Evolutionary conservation across 805 yeast genomes (phyloP).

Genomic region (Saccharomyces cerevisiae): DNA sequence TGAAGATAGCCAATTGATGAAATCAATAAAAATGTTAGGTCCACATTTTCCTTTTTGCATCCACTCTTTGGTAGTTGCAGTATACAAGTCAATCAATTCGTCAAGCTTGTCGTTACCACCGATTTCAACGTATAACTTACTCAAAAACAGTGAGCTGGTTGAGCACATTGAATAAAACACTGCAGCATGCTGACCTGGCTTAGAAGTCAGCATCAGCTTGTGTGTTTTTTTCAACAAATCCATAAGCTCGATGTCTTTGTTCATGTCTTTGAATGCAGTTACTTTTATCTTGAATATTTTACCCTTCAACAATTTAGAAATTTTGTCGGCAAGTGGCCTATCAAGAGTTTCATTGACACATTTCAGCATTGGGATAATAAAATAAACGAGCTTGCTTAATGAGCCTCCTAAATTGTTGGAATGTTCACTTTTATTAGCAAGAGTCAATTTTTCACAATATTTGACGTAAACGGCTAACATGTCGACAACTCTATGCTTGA

Average conservation of each 20-base stretch:
- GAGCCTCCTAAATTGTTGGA: conserved; percentile 12
- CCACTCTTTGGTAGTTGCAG: conserved; percentile 54
- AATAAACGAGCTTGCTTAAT: conserved; percentile 30
- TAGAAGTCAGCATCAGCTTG: conserved; percentile 28
- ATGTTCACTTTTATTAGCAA: neutral
- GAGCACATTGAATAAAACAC: conserved; percentile 53
- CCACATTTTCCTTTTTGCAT: conserved; percentile 29
- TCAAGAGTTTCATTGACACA: conserved; percentile 64
- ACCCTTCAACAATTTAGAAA: conserved; percentile 60
- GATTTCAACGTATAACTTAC: conserved; percentile 42
- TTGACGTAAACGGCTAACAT: conserved; percentile 57
- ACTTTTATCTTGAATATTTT: conserved; percentile 46
- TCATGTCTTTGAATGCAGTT: conserved; percentile 6
- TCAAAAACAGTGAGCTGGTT: conserved; percentile 40
- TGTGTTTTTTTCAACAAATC: conserved; percentile 36
- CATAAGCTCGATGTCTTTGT: conserved; percentile 16
- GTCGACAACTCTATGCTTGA: conserved; percentile 73
- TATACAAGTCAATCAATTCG: conserved; percentile 47
- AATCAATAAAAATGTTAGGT: conserved; percentile 54
- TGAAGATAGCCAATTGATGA: conserved; percentile 70
- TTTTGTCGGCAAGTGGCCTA: conserved; percentile 60
- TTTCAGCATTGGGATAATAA: conserved; percentile 49
- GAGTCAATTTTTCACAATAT: conserved; percentile 30
- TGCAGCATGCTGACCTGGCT: conserved; percentile 32
- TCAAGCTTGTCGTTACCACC: conserved; percentile 30